Base-by-base conservation (phyloP, 1,284 basidiomycete genomes). In the Melanopsichium pennsylvanicum region DNA sequence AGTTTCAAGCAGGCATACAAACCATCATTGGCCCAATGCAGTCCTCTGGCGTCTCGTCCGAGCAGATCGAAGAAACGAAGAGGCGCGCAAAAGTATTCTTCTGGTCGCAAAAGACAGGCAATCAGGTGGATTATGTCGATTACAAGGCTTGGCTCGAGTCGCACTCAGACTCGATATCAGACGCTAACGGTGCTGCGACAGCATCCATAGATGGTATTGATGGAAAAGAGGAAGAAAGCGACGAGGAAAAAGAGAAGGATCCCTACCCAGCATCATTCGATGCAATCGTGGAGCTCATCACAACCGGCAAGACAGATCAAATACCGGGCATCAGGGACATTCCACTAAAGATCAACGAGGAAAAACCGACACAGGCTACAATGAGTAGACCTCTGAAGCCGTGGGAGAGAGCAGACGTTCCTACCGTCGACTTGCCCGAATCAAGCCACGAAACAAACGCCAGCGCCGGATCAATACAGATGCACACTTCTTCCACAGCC, bases 251-350 rank as follows among this genome's bases (percentile, higher is more conserved):
- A 23, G 54, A 46, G n/a, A 58, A 69, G 33, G 68, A 77, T 32
- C 60, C 68, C 13, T 75, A 78, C 21, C 76, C 76, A n/a, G 52
- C 68, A 11, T 75, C 75, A 0, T 81, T 81, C 41, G 71, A 78
- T 32, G 68, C 70, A 2, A 77, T 81, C 19, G 78, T 77, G 6
- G 79, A 81, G 47, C 64, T 81, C 27, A 80, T 81, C 47, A 63
- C 78, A 11, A 79, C 72, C 0, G 79, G 79, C 10, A 70, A 70
- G 29, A 74, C 74, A 3, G 78, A 79, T 43, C 59, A 74, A 55
- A 79, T 81, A 19, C 69, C 76, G 0, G 76, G 76, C 5, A 75
- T 80, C 15, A 42, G 72, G 7, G 73, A 78, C 18, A 80, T 79
- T 9, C 77, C 79, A 1, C 64, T 80, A 40, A 63, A 75, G 63